Conservation (phyloP, 371 early-diverging fungal species). For the Capillidium rhysosporum region DNA sequence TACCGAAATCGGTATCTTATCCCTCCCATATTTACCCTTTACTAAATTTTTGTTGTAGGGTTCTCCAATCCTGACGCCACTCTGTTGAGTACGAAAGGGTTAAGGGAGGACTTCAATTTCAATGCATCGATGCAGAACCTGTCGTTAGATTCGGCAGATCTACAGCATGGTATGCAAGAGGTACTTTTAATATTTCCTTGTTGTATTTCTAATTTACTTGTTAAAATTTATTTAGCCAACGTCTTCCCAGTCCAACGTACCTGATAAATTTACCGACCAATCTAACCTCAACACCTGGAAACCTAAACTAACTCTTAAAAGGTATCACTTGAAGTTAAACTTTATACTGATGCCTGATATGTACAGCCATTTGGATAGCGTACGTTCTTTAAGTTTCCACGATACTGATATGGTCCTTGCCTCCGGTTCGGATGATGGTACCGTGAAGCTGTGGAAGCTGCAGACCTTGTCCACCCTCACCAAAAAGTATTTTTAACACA, state of each 20-base stretch:
- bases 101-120: background rate
- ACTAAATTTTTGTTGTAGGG: background rate
- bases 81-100: background rate
- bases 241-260: background rate
- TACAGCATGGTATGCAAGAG: background rate
- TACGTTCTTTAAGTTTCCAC: conserved; percentile 50
- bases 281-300: conserved; percentile 30
- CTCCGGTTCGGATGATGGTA: conserved; percentile 67
- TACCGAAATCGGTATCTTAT: background rate
- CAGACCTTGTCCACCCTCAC: conserved; percentile 6
- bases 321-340: conserved; percentile 19
- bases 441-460: conserved; percentile 47
- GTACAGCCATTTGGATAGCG: conserved; percentile 60
- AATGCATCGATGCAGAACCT: no score
- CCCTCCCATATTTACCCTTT: no score
- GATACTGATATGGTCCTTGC: conserved; percentile 32
- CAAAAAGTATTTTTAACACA: background rate
- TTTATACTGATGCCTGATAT: background rate
- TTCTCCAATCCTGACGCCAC: conserved; percentile 1
- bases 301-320: conserved; percentile 29
- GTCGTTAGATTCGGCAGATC: no score
- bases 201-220: background rate
- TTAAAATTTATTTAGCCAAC: no score
- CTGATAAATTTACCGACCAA: background rate
- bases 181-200: background rate